Conservation (phyloP, 768 basidiomycete species). For the Leccinum pellstonianum region DNA sequence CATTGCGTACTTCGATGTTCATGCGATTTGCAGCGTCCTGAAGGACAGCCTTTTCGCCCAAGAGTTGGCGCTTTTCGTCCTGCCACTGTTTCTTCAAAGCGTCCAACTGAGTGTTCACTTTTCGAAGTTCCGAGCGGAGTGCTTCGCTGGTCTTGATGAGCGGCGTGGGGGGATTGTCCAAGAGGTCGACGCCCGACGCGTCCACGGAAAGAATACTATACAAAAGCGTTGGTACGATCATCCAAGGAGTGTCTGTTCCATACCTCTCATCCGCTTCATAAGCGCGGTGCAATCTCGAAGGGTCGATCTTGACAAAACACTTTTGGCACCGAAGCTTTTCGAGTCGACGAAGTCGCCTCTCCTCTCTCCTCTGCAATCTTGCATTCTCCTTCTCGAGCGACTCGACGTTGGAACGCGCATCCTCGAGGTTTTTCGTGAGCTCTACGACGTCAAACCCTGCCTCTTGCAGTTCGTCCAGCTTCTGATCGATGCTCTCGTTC, state of each 20-base stretch:
- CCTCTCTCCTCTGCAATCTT: slow-evolving; percentile 63
- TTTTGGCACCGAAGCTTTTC: slow-evolving; percentile 65
- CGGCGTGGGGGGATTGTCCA: slow-evolving; percentile 63
- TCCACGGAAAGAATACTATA: slow-evolving; percentile 50
- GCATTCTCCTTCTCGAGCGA: slow-evolving; percentile 68
- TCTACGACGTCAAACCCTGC: slow-evolving; percentile 74
- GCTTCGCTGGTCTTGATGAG: slow-evolving; percentile 67
- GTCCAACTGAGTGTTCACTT: slow-evolving; percentile 62
- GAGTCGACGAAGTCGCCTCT: slow-evolving; percentile 61
- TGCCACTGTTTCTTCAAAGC: slow-evolving; percentile 69
- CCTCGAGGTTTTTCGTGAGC: slow-evolving; percentile 67
- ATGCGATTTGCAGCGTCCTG: slow-evolving; percentile 70
- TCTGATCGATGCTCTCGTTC: slow-evolving; percentile 85
- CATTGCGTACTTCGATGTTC: slow-evolving; percentile 55
- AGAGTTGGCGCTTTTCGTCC: slow-evolving; percentile 31
- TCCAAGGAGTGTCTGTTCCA: background rate
- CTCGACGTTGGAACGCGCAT: slow-evolving; percentile 58
- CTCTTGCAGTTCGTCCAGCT: slow-evolving; percentile 81
- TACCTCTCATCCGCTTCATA: slow-evolving; percentile 64
- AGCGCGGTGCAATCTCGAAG: slow-evolving; percentile 40
- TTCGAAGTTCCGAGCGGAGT: slow-evolving; percentile 55
- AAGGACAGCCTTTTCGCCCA: slow-evolving; percentile 30
- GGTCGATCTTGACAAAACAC: slow-evolving; percentile 62
- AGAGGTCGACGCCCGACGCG: slow-evolving; percentile 44
- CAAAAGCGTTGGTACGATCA: slow-evolving; percentile 8